Conservation (phyloP, 495 filamentous ascomycete species). For the Schizothecium vesticola region DNA sequence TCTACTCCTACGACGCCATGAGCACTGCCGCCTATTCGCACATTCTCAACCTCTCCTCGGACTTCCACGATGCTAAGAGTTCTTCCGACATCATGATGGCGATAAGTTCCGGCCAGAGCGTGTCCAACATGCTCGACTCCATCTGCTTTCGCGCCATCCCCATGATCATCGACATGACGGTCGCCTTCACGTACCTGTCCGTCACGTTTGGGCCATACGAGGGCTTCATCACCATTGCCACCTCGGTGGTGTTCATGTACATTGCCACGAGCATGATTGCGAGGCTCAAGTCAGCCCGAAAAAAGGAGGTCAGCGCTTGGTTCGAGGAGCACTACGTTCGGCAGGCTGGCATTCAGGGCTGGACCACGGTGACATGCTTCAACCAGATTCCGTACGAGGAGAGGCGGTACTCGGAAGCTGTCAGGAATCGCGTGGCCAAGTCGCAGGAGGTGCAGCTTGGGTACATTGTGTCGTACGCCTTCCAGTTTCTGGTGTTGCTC, state of each 20-base stretch:
- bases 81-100: slow-evolving; percentile 65
- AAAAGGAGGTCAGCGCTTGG: slow-evolving; percentile 32
- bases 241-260: slow-evolving; percentile 59
- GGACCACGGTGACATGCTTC: slow-evolving; percentile 67
- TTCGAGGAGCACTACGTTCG: slow-evolving; percentile 57
- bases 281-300: slow-evolving; percentile 30
- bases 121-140: slow-evolving; percentile 60
- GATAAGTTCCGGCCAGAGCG: slow-evolving; percentile 57
- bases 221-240: slow-evolving; percentile 61
- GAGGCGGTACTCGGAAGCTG: slow-evolving; percentile 50
- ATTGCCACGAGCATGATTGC: slow-evolving; percentile 50
- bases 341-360: slow-evolving; percentile 60
- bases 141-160: slow-evolving; percentile 63
- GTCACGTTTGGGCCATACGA: slow-evolving; percentile 68
- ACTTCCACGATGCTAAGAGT: slow-evolving; percentile 72
- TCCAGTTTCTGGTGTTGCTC: slow-evolving; percentile 57
- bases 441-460: slow-evolving; percentile 37
- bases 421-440: slow-evolving; percentile 38
- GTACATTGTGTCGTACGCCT: slow-evolving; percentile 41
- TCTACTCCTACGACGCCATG: slow-evolving; percentile 56
- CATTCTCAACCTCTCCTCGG: slow-evolving; percentile 69
- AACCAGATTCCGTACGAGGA: slow-evolving; percentile 65
- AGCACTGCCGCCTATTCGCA: slow-evolving; percentile 66
- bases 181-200: slow-evolving; percentile 66
- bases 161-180: slow-evolving; percentile 63